These are phyloP conservation scores for Lentithecium fluviatile DNA, from an alignment of 495 filamentous ascomycete genomes.

Conservation along the genomic window DNA sequence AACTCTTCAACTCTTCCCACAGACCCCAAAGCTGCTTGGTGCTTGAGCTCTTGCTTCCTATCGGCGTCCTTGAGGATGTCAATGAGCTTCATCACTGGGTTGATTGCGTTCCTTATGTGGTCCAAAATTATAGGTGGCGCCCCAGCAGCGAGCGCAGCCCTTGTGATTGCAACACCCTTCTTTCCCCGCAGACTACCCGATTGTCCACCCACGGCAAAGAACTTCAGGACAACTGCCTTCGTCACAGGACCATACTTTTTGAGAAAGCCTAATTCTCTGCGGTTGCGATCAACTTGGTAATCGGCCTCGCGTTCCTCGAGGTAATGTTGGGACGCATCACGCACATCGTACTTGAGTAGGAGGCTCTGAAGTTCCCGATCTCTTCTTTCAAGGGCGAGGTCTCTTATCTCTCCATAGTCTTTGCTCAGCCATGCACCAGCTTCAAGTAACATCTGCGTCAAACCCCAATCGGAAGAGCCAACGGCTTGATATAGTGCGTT, in stretches of 20 bases:
- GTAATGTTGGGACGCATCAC: not conserved
- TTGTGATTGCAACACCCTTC: slow-evolving; percentile 6
- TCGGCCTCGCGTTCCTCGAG: not conserved
- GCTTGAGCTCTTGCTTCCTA: not conserved
- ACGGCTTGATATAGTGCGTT: slow-evolving; percentile 22
- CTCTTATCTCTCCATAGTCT: slow-evolving; percentile 16
- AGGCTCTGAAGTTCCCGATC: slow-evolving; percentile 8
- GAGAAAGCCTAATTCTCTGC: not conserved
- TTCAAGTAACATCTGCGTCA: slow-evolving; percentile 15
- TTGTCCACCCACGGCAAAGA: not conserved
- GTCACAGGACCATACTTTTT: not conserved
- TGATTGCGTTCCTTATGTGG: slow-evolving; percentile 1
- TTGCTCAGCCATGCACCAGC: slow-evolving; percentile 21
- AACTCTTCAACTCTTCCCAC: slow-evolving; percentile 1
- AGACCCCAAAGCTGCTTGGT: not conserved
- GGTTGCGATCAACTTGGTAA: not conserved
- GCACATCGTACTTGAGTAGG: slow-evolving; percentile 11
- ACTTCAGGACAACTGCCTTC: not conserved
- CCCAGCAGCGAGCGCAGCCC: slow-evolving; percentile 6
- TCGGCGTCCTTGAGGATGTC: slow-evolving; percentile 9
- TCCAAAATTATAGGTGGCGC: slow-evolving; percentile 12
- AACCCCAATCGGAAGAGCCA: not conserved
- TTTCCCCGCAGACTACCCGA: slow-evolving; percentile 2
- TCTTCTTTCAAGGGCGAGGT: slow-evolving; percentile 9
- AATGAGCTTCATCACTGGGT: slow-evolving; percentile 5